Evolutionary conservation across 208 protist genomes (phyloP).

Genomic region (Trypanosoma platydactyli): DNA sequence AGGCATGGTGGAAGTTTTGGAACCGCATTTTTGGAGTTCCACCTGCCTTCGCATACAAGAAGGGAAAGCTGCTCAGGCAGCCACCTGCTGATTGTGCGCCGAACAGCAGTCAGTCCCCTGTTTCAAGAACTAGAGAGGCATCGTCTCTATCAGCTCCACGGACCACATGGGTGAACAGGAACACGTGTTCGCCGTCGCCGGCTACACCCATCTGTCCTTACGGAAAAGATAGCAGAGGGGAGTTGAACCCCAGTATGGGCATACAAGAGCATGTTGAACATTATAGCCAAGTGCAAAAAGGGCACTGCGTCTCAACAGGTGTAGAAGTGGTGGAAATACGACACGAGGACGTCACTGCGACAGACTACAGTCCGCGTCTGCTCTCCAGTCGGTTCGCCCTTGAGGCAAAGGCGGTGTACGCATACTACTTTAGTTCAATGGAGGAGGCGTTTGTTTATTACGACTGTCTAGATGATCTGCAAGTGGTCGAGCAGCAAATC

Average conservation of each 20-base stretch:
- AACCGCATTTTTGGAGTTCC: constrained; percentile 29
- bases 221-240: too few species aligned
- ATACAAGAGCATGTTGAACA: too few species aligned
- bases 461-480: constrained; percentile 42
- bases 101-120: constrained; percentile 7
- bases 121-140: background rate
- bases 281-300: too few species aligned
- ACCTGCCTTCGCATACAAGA: constrained; percentile 43
- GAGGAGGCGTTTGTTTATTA: constrained; percentile 52
- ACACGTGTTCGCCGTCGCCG: too few species aligned
- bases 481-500: constrained; percentile 43
- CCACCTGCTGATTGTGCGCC: constrained; percentile 2
- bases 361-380: constrained; percentile 67
- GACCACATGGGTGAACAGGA: background rate
- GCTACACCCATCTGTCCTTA: too few species aligned
- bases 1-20: constrained; percentile 14
- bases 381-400: constrained; percentile 65
- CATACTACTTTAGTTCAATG: constrained; percentile 59
- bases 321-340: constrained; percentile 73
- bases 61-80: constrained; percentile 27
- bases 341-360: constrained; percentile 64
- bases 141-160: background rate
- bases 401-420: constrained; percentile 52
- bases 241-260: too few species aligned
- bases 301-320: constrained; percentile 4